phyloP scores from a whole-genome alignment of 225 moss, liverwort and hornwort species.

The Asterella californica region DNA sequence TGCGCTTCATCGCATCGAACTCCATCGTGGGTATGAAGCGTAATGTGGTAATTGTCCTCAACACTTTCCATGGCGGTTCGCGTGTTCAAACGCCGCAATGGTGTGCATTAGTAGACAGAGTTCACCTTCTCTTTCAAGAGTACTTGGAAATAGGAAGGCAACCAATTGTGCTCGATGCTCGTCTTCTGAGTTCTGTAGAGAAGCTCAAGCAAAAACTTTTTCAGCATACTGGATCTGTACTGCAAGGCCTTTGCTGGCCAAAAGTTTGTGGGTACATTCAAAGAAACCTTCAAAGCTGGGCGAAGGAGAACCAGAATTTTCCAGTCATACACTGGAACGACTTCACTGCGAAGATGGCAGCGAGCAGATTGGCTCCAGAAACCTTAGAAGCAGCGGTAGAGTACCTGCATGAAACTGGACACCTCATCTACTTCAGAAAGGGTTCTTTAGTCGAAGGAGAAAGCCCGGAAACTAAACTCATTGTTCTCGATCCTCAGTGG shows the following conservation, averaged over 20 bases:
- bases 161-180: constrained; percentile 14
- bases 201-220: background rate
- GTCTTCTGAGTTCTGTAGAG: background rate
- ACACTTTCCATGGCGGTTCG: background rate
- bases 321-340: background rate
- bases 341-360: background rate
- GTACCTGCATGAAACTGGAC: background rate
- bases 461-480: no score
- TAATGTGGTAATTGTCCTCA: background rate
- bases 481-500: constrained; percentile 6
- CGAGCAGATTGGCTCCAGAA: background rate
- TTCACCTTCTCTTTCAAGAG: background rate
- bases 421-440: background rate
- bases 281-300: background rate
- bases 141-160: background rate
- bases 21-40: constrained; percentile 9
- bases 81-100: background rate
- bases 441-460: no score
- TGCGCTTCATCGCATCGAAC: constrained; percentile 2
- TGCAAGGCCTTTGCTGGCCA: background rate
- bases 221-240: background rate
- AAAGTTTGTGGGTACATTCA: background rate
- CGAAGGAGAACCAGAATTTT: background rate
- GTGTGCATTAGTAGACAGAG: background rate
- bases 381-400: background rate